phyloP scores from a whole-genome alignment of 2,329 filamentous ascomycete species.

The Helotiales sp. region DNA sequence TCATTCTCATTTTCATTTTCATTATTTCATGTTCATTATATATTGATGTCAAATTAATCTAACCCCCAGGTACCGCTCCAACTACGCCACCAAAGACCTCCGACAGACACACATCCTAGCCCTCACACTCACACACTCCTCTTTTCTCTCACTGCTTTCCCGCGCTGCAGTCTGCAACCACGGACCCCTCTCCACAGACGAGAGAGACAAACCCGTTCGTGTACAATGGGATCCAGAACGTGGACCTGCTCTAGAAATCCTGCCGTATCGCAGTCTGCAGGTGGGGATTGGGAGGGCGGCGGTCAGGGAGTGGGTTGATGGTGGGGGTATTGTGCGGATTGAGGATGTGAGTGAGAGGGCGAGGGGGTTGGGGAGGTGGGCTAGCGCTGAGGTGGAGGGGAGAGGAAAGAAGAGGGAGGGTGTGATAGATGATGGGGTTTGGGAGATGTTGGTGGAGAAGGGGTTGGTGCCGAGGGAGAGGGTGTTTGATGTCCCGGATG shows the following conservation, averaged over 20 bases:
- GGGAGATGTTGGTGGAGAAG: constrained; percentile 42
- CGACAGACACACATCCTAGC: constrained; percentile 62
- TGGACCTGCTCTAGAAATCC: constrained; percentile 49
- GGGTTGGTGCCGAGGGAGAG: constrained; percentile 53
- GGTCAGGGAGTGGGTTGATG: constrained; percentile 43
- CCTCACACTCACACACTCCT: constrained; percentile 56
- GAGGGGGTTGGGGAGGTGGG: constrained; percentile 49
- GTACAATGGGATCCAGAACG: constrained; percentile 70
- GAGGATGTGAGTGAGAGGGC: constrained; percentile 60
- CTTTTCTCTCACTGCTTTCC: constrained; percentile 55
- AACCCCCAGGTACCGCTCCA: constrained; percentile 54
- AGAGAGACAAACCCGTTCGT: constrained; percentile 48
- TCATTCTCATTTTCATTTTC: not conserved
- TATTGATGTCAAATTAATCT: not conserved
- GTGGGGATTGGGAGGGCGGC: constrained; percentile 59
- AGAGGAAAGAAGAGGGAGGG: constrained; percentile 48
- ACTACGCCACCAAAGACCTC: constrained; percentile 62
- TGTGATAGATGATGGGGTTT: constrained; percentile 42
- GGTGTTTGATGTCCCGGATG: constrained; percentile 49
- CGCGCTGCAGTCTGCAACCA: constrained; percentile 43
- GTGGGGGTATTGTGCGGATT: constrained; percentile 57
- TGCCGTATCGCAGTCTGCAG: constrained; percentile 62
- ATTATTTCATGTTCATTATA: not conserved
- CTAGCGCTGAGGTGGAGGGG: no score
- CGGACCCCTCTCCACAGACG: constrained; percentile 33